Evolutionary conservation across 2,329 filamentous ascomycete species (phyloP), one percentile per base, ranked within the genome.

Genomic region (Epichloe sylvatica): DNA sequence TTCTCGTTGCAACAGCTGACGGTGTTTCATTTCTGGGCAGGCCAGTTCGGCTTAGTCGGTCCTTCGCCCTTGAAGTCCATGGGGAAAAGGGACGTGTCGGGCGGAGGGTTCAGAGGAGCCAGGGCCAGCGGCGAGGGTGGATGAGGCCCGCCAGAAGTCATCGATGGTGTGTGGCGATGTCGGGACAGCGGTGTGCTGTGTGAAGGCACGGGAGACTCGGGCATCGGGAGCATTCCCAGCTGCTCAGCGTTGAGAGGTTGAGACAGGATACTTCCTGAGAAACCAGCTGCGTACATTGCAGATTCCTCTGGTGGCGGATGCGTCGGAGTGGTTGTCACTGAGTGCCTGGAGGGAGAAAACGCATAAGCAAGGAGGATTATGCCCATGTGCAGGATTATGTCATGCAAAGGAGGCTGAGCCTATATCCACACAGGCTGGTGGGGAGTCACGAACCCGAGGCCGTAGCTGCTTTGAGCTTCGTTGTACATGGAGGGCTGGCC

Each of bases 381-480:
- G 64, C 65, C 67, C 61, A 60, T 65, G 64, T 67, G 67, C 64
- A 44, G 36, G 21, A 45, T 44, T 60, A 61, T 58, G 56, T 60
- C 58, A 66, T 59, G 48, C 55, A 60, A 42, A 60, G 56, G 60
- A 41, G n/a, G 66, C 68, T 75, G 19, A 61, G 64, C 66, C 68
- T 76, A 79, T 67, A 74, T 77, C 76, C 75, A 79, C 70, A 78
- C 70, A 65, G 75, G 68, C 69, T 78, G 75, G 67, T 75, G 70
- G 73, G 76, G 76, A 77, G 74, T 71, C 69, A 80, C 76, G 73
- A 79, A 80, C 76, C 76, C 76, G 60, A 67, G 61, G 69, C 66
- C 66, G 58, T 64, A 68, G 62, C 55, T 55, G 52, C 55, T 50
- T 46, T 70, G 64, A 59, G 63, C 62, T 59, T 67, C 72, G 65